Base-by-base conservation (phyloP, 2,329 filamentous ascomycete species). In the Cladophialophora psammophila region DNA sequence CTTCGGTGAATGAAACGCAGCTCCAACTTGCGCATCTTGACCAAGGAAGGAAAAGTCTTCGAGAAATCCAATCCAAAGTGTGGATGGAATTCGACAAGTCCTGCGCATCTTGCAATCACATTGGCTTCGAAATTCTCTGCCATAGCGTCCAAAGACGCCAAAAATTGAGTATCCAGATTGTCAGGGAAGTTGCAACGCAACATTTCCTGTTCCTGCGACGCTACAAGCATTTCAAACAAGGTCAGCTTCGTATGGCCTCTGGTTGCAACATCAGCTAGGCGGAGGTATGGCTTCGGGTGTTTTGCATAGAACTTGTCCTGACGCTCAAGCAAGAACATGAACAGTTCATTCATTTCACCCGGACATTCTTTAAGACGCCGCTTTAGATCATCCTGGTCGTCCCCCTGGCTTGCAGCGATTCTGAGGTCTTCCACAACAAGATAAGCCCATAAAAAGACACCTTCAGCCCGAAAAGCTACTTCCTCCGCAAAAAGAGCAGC, bases 291-390 rank as follows among this genome's bases (percentile, higher is more conserved):
- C 31, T 67, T 67, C 3, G 65, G 65, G 36, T 64, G 52, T 31
- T 60, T 67, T n/a, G 36, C 54, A 50, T 67, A 67, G 38, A 63
- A 67, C 8, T 35, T 60, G 53, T 67, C 65, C 55, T 60, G 60
- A 13, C 60, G 42, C 54, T 67, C 40, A 7, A 67, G 45, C 13
- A 67, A 31, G 13, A 38, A 32, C 31, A 18, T 20, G 36, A 67
- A 64, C 13, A 67, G 55, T 2, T 56, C 60, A n/a, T 63, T 56
- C 54, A 67, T 59, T 36, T 59, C 65, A 12, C 6, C 20, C 4
- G 64, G 64, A 55, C 34, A 58, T n/a, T 48, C 35, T 18, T 42
- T 20, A 15, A 66, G 45, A 13, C 64, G 59, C n/a, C 8, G 20
- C 31, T 50, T 31, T 18, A 66, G 31, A 1, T 66, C 64, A 34